These are phyloP conservation scores for Fusarium penzigii DNA, from an alignment of 2,329 filamentous ascomycete species.

Conservation along the genomic window DNA sequence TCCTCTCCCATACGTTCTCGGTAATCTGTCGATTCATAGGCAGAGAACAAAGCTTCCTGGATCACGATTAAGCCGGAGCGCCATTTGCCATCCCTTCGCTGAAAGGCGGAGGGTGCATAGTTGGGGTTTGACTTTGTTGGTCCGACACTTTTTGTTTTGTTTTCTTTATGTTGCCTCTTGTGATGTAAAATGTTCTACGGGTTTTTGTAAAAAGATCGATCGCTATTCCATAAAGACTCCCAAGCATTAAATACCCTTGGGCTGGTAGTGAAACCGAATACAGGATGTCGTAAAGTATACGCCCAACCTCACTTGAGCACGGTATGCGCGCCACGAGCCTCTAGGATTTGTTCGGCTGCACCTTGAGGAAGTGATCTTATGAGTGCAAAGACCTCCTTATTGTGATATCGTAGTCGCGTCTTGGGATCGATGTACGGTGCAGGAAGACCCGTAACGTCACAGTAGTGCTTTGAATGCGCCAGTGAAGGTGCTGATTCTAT, in stretches of 20 bases:
- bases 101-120: slow-evolving; percentile 85
- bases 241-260: not conserved
- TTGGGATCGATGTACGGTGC: slow-evolving; percentile 94
- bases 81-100: slow-evolving; percentile 76
- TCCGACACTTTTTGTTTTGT: slow-evolving; percentile 59
- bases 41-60: slow-evolving; percentile 66
- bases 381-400: slow-evolving; percentile 86
- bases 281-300: not conserved
- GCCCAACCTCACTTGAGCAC: slow-evolving; percentile 71
- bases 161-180: slow-evolving; percentile 7
- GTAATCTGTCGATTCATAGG: slow-evolving; percentile 72
- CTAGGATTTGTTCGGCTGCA: slow-evolving; percentile 83
- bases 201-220: not conserved
- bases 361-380: slow-evolving; percentile 81
- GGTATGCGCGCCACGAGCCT: slow-evolving; percentile 87
- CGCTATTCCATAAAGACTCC: not conserved
- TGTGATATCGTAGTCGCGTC: slow-evolving; percentile 87
- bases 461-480: slow-evolving; percentile 84
- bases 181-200: slow-evolving; percentile 9
- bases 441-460: slow-evolving; percentile 92
- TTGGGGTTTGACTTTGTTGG: slow-evolving; percentile 94
- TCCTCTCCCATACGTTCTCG: slow-evolving; percentile 68
- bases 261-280: too few relatives aligned
- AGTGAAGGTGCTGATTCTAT: slow-evolving; percentile 93
- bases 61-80: slow-evolving; percentile 99